Conservation (phyloP, 768 basidiomycete genomes). For the Cystofilobasidium bisporidii region DNA sequence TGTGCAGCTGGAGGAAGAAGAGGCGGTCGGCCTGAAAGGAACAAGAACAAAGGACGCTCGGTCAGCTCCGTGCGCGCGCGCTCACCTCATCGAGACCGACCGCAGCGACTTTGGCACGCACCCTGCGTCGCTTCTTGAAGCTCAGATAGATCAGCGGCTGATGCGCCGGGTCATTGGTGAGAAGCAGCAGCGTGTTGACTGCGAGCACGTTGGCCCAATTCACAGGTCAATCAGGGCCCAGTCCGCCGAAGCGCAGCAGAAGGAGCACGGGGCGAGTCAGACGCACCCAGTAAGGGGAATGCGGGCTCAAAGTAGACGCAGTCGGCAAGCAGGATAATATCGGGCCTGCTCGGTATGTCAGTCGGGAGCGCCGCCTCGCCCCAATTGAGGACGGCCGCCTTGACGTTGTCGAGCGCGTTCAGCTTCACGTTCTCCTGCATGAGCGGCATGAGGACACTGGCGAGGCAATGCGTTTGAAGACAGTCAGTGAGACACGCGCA, state of each 20-base stretch:
- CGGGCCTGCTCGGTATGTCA: constrained; percentile 45
- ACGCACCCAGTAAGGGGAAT: constrained; percentile 58
- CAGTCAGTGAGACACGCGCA: background rate
- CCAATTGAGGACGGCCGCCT: constrained; percentile 73
- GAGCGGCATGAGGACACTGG: constrained; percentile 40
- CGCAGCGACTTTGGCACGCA: constrained; percentile 38
- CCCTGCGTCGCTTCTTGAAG: constrained; percentile 89
- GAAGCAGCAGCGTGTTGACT: constrained; percentile 62
- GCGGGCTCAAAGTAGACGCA: constrained; percentile 94
- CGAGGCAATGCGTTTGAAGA: background rate
- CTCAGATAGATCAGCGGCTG: constrained; percentile 71
- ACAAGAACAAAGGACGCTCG: background rate
- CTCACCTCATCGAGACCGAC: too few relatives aligned
- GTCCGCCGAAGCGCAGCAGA: too few relatives aligned
- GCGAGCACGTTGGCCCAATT: background rate
- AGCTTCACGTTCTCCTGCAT: constrained; percentile 64
- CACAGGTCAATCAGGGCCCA: too few relatives aligned
- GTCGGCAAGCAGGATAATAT: constrained; percentile 78
- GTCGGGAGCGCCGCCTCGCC: constrained; percentile 46
- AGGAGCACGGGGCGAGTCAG: too few relatives aligned
- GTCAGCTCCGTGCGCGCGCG: background rate
- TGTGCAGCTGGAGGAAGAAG: constrained; percentile 71
- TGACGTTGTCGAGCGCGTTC: constrained; percentile 53
- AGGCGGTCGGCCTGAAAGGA: constrained; percentile 65
- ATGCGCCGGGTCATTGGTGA: constrained; percentile 41